Conservation (phyloP, 2,329 filamentous ascomycete genomes). For the Neofusicoccum umdonicola region DNA sequence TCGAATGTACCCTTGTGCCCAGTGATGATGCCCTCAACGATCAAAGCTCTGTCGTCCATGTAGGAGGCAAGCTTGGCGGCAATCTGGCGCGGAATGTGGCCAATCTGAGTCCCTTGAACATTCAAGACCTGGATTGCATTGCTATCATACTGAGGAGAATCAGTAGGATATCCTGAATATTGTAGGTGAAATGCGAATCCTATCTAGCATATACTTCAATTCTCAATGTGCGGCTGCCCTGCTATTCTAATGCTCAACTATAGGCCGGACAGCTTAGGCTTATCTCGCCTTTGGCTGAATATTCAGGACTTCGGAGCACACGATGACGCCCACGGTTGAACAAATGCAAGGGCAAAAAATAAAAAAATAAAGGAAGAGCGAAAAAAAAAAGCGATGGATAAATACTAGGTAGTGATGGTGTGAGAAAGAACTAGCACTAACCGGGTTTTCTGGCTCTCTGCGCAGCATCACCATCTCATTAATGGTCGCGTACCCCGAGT, state of each 20-base stretch:
- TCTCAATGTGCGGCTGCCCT: too few species aligned
- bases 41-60: slow-evolving; percentile 54
- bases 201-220: too few species aligned
- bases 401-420: neutral
- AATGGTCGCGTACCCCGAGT: slow-evolving; percentile 34
- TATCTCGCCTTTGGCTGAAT: too few species aligned
- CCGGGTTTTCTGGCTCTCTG: slow-evolving; percentile 64
- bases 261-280: too few species aligned
- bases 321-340: too few species aligned
- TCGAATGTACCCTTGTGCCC: slow-evolving; percentile 67
- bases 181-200: too few species aligned
- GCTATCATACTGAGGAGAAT: slow-evolving; percentile 53
- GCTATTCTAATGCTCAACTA: too few species aligned
- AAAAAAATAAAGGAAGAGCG: too few species aligned
- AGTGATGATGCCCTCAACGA: slow-evolving; percentile 67
- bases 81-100: slow-evolving; percentile 68
- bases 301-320: too few species aligned
- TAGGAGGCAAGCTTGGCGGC: slow-evolving; percentile 72
- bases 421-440: neutral
- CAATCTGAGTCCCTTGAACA: slow-evolving; percentile 71
- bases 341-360: too few species aligned
- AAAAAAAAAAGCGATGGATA: too few species aligned
- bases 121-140: slow-evolving; percentile 81
- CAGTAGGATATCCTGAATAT: neutral
- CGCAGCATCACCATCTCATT: slow-evolving; percentile 37